Evolutionary conservation across 1,284 basidiomycete species (phyloP).

Genomic region (Naganishia sp.): DNA sequence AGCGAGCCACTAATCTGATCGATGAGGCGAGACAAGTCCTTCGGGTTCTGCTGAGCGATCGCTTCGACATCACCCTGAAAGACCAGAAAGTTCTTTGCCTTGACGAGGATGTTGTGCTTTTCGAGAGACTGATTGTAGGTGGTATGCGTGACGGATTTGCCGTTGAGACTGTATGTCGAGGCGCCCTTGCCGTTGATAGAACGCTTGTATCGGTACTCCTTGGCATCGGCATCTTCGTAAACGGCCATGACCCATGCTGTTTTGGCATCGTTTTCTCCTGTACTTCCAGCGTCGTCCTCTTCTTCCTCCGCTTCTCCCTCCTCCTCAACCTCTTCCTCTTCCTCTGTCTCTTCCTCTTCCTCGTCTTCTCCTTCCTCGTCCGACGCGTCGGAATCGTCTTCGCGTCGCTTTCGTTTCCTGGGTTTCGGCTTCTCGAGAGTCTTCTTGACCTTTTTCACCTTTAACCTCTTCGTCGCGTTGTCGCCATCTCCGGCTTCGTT

Average conservation of each 20-base stretch:
- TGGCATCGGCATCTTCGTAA: slow-evolving; percentile 71
- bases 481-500: slow-evolving; percentile 3
- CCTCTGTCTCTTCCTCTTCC: slow-evolving; percentile 36
- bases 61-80: slow-evolving; percentile 99
- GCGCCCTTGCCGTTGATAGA: slow-evolving; percentile 85
- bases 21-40: slow-evolving; percentile 84
- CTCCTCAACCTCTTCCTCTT: slow-evolving; percentile 47
- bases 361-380: slow-evolving; percentile 36
- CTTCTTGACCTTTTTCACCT: slow-evolving; percentile 15
- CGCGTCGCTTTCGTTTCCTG: slow-evolving; percentile 34
- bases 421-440: slow-evolving; percentile 12
- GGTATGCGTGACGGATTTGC: slow-evolving; percentile 73
- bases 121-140: slow-evolving; percentile 82
- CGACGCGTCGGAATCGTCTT: slow-evolving; percentile 29
- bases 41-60: slow-evolving; percentile 90
- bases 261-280: slow-evolving; percentile 62
- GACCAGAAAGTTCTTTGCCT: slow-evolving; percentile 99
- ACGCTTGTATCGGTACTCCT: slow-evolving; percentile 86
- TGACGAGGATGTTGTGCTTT: slow-evolving; percentile 92
- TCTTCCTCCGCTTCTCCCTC: slow-evolving; percentile 61
- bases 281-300: slow-evolving; percentile 45
- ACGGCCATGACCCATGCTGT: slow-evolving; percentile 95
- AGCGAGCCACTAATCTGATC: slow-evolving; percentile 95
- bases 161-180: slow-evolving; percentile 85
- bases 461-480: slow-evolving; percentile 6